Percentiles rank a stretch among this genome's conserved stretches.
These are phyloP conservation scores for Stagonosporopsis rhizophila DNA, from an alignment of 2,329 filamentous ascomycete genomes.

Conservation along the genomic window DNA sequence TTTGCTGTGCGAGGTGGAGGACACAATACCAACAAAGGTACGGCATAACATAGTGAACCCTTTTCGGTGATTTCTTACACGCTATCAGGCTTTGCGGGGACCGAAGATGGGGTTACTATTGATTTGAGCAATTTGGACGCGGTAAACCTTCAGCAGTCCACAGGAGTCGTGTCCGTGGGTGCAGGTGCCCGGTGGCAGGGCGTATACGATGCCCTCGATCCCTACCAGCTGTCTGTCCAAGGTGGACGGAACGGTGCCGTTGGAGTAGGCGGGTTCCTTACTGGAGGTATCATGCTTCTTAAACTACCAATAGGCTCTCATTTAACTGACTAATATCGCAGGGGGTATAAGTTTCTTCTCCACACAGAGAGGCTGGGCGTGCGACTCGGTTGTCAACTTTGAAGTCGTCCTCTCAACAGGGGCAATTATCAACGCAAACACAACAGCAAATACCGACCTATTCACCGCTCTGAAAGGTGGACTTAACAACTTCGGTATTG, in stretches of 20 bases:
- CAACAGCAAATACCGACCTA: conserved; percentile 47
- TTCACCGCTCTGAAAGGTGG: conserved; percentile 53
- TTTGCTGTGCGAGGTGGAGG: background rate
- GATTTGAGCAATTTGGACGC: background rate
- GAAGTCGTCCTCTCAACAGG: conserved; percentile 55
- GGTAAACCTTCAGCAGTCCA: background rate
- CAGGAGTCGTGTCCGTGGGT: conserved; percentile 7
- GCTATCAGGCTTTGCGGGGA: background rate
- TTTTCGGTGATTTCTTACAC: background rate
- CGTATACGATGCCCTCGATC: conserved; percentile 16
- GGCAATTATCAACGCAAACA: conserved; percentile 50
- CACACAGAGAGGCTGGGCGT: conserved; percentile 25
- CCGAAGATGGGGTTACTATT: background rate
- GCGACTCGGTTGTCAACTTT: conserved; percentile 25
- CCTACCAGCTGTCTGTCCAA: conserved; percentile 1
- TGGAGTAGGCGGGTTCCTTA: conserved; percentile 11
- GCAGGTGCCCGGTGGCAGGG: conserved; percentile 14
- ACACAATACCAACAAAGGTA: background rate
- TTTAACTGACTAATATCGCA: background rate
- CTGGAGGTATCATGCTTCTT: conserved; percentile 5
- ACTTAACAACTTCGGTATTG: conserved; percentile 37
- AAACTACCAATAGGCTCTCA: background rate
- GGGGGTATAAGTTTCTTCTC: conserved; percentile 25
- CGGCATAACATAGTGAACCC: background rate
- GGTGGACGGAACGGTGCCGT: conserved; percentile 10